Percentiles rank a stretch among this genome's conserved stretches.
Evolutionary conservation across 257 asterid species (phyloP).

Genomic region (Eustoma russellianum): DNA sequence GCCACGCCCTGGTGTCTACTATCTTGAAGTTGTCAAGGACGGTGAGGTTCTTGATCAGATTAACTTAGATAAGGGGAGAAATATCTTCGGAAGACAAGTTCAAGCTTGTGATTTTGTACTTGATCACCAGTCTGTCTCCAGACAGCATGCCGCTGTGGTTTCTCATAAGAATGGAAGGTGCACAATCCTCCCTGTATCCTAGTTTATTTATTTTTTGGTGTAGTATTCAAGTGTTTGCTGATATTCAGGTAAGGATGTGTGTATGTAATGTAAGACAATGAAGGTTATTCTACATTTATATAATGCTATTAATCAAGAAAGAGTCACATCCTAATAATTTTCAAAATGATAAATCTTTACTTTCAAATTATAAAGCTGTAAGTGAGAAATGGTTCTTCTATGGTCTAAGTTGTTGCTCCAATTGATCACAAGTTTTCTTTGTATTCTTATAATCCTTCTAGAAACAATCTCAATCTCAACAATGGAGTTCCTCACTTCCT

Average conservation of each 20-base stretch:
- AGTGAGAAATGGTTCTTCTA: too few species aligned
- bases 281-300: too few species aligned
- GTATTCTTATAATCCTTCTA: too few species aligned
- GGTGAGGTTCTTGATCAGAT: conserved; percentile 86
- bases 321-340: too few species aligned
- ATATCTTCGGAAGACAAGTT: conserved; percentile 85
- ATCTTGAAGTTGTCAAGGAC: conserved; percentile 83
- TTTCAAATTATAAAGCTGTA: too few species aligned
- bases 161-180: conserved; percentile 95
- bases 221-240: conserved; percentile 2
- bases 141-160: conserved; percentile 92
- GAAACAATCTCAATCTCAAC: too few species aligned
- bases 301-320: too few species aligned
- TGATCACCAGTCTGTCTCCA: conserved; percentile 96
- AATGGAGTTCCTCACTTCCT: too few species aligned
- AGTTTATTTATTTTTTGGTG: conserved; percentile 5
- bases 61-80: conserved; percentile 66
- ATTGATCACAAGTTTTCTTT: too few species aligned
- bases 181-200: not conserved
- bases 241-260: not conserved
- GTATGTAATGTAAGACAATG: too few species aligned
- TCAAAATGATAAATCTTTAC: too few species aligned
- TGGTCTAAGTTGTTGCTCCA: too few species aligned
- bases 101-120: conserved; percentile 95
- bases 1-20: conserved; percentile 83